These are phyloP conservation scores for Curvularia sp. DNA, from an alignment of 2,329 filamentous ascomycete species.

Conservation along the genomic window DNA sequence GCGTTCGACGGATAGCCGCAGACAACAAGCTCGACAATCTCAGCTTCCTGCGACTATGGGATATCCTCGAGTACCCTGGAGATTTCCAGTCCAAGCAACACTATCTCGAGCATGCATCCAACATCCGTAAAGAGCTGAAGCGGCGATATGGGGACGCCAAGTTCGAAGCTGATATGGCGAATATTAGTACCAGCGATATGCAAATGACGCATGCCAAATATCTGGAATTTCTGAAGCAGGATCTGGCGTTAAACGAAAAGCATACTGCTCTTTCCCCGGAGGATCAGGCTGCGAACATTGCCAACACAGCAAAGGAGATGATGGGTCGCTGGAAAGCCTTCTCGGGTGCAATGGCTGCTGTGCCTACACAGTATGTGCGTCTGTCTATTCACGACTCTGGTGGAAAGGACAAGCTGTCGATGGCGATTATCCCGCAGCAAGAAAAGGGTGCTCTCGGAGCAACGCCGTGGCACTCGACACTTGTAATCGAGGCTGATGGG, in stretches of 20 bases:
- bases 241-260: slow-evolving; percentile 29
- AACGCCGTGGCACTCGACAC: slow-evolving; percentile 38
- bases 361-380: slow-evolving; percentile 34
- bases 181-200: slow-evolving; percentile 36
- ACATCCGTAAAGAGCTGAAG: slow-evolving; percentile 36
- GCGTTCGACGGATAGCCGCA: slow-evolving; percentile 24
- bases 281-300: slow-evolving; percentile 30
- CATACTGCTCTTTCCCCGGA: slow-evolving; percentile 27
- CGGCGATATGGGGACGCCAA: slow-evolving; percentile 33
- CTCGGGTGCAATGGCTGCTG: slow-evolving; percentile 30
- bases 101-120: slow-evolving; percentile 34
- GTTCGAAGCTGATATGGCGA: slow-evolving; percentile 43
- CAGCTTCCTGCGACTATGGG: slow-evolving; percentile 31
- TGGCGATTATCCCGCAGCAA: slow-evolving; percentile 37
- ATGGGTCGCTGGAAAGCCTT: slow-evolving; percentile 41
- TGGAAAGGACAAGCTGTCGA: slow-evolving; percentile 41
- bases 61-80: slow-evolving; percentile 27
- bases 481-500: slow-evolving; percentile 32
- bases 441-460: slow-evolving; percentile 30
- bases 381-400: slow-evolving; percentile 45
- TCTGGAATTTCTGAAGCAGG: slow-evolving; percentile 37
- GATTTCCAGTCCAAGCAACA: slow-evolving; percentile 28
- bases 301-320: slow-evolving; percentile 43
- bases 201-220: slow-evolving; percentile 41
- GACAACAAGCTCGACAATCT: slow-evolving; percentile 30